Percentiles rank a stretch among this genome's conserved stretches.
phyloP scores from a whole-genome alignment of 1,284 basidiomycete genomes.

The Sutorius eximius region DNA sequence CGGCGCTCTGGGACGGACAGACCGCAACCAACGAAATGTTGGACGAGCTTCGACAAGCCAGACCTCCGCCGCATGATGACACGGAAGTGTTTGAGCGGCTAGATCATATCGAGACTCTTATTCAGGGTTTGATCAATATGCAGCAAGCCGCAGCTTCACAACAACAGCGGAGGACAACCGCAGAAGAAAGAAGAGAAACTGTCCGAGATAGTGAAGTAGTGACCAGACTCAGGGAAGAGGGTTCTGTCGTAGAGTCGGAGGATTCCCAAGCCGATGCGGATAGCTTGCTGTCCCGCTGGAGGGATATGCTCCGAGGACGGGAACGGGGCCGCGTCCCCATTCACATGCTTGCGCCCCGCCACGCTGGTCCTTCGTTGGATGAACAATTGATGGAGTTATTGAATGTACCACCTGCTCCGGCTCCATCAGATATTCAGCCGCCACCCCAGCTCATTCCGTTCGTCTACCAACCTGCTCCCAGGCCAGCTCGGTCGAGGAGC shows the following conservation, averaged over 20 bases:
- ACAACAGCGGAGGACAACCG: conserved; percentile 6
- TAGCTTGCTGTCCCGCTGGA: conserved; percentile 27
- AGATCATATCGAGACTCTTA: conserved; percentile 42
- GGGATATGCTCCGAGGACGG: conserved; percentile 19
- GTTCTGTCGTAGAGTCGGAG: conserved; percentile 27
- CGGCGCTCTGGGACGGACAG: conserved; percentile 59
- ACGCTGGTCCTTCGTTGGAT: conserved; percentile 50
- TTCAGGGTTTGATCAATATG: conserved; percentile 34
- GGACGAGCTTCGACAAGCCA: conserved; percentile 41
- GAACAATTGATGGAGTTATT: conserved; percentile 62
- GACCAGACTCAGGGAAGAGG: conserved; percentile 12
- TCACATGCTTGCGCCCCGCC: conserved; percentile 43
- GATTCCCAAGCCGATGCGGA: conserved; percentile 30
- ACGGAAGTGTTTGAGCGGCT: conserved; percentile 41
- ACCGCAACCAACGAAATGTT: conserved; percentile 50
- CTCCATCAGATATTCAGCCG: conserved; percentile 43
- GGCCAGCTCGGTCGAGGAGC: conserved; percentile 44
- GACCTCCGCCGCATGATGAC: conserved; percentile 30
- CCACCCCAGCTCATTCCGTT: conserved; percentile 58
- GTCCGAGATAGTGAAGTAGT: conserved; percentile 11
- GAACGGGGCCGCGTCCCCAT: conserved; percentile 33
- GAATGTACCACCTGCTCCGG: conserved; percentile 41
- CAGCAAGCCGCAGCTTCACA: conserved; percentile 8
- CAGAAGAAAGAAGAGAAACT: conserved; percentile 18
- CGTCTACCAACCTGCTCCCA: conserved; percentile 49